Base-by-base conservation (phyloP, 371 early-diverging fungal species). In the Mortierella sp. region DNA sequence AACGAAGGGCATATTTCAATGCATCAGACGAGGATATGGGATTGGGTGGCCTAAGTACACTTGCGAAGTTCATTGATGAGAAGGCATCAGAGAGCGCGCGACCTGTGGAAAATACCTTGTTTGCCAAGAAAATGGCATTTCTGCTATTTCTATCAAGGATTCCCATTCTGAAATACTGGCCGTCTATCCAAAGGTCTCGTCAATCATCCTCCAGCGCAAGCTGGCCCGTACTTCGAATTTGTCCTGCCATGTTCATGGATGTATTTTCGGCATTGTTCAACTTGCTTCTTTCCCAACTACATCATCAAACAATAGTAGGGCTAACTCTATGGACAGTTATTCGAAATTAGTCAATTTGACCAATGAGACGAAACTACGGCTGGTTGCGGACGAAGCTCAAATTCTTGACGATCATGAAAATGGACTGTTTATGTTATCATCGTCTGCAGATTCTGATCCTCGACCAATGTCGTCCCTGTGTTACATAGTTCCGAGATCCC, bases 111-210 rank as follows among this genome's bases (percentile, higher is more conserved):
- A 66, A 65, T 53, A 71, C 65, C 12, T 19, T 10, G 12, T 61
- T 51, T 15, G 62, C 73, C 1, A 66, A 28, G 54, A 72, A 29
- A 26, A 31, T 28, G 12, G 63, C 67, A 2, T 51, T 51, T 2
- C 7, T 66, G 61, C 63, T 66, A 12, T 66, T 66, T 58, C 72
- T 72, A 51, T 72, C 65, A 8, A 64, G 66, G 2, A 32, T 72
- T 29, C 3, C 61, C 57, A 31, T 72, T 61, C 66, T 72, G 45
- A 37, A 35, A 1, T 66, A 55, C 22, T 72, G 72, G 4, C 47
- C 66, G 45, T 32, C 42, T 1, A 56, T 66, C 47, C 66, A 47
- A 23, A 28, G 37, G 13, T 71, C 65, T 49, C 53, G 72, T 34
- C 19, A 60, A 23, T 60, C 72, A 3, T 71, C 65, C 22, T 56